Evolutionary conservation across 208 protist species (phyloP), one percentile per base, ranked within the genome.

Genomic region (Lotmaria passim): DNA sequence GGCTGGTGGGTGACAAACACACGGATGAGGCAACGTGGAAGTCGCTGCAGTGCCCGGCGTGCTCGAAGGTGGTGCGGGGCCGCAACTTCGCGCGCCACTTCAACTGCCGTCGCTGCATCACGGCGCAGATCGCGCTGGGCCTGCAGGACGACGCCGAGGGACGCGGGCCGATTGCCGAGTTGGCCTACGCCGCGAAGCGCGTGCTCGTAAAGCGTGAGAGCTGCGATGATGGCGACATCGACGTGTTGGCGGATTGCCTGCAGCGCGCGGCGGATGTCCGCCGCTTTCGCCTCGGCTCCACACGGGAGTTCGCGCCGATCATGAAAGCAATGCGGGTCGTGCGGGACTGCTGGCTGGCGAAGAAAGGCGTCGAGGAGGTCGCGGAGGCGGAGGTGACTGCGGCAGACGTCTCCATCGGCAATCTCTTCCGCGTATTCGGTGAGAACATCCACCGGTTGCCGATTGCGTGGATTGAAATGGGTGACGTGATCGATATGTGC

Each of bases 391-490:
- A 81, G 30, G 79, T 95, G 11, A 79, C 83, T 23, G 60, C 73
- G 39, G 73, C 77, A 15, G 89, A 95, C 68, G 69, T 69, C 17
- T 86, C 86, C 15, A 43, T 96, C 10, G 89, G 79, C 10, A 78
- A 90, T 59, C 69, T 96, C 0, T 94, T 97, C 71, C 77, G 83
- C 7, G 65, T 85, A 0, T 69, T 97, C 62, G 94, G 91, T 21
- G 67, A 77, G 38, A 93, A 89, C 58, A 72, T 97, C 15, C 87
- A 95, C 57, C 81, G 94, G 2, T 78, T 97, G 43, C 94, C 94
- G 7, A 93, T 97, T 59, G 83, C 86, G 31, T 97, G 92, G 89
- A 91, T 97, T 61, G 94, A 97, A 23, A 95, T 90, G 78, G 94
- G 94, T 8, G 94, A 97, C 55, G 76, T 96, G 39, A 86, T 96